Base-by-base conservation (phyloP, 2,329 filamentous ascomycete genomes). In the Ambrosiella beaveri region DNA sequence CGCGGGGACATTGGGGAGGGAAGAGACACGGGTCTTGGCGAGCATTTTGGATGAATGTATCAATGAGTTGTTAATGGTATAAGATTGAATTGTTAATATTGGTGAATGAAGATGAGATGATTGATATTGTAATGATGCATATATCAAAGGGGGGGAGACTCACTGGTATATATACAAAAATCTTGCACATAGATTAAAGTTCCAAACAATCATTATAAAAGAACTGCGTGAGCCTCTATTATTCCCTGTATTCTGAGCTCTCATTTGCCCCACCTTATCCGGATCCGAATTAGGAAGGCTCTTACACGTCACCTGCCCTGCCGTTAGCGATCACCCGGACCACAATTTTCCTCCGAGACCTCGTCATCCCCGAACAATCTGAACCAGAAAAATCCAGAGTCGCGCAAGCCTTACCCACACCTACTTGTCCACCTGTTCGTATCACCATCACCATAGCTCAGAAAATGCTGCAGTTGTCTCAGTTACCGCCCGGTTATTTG, bases 1-100 rank as follows among this genome's bases (percentile, higher is more conserved):
- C 50, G 65, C 6, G 5, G 52, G 52, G 37, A 54, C 52, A 11
- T 11, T 38, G 7, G 52, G 52, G 15, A 54, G 52, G 15, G n/a
- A 41, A 9, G 39, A 54, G 44, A 17, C n/a, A 15, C 19, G n/a
- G 11, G 40, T 41, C 36, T 19, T 40, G 15, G 38, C 35, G 7
- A 19, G 19, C n/a, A 9, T n/a, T n/a, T 15, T n/a, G 45, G 12
- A n/a, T 9, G 45, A 15, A 19, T 12, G 45, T 49, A 19, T 7
- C 19, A 36, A 27, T 51, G 7, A n/a, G 27, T 49, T n/a, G 17
- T n/a, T 15, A 49, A 19, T 49, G 45, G 15, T 49, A 49, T n/a
- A 19, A 9, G 45, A n/a, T 27, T 27, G 19, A 41, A 41, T 41
- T 41, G 4, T 12, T 12, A 19, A 49, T n/a, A n/a, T 41, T 41